These are phyloP conservation scores for Echeveria elegans DNA, from an alignment of 164 flowering plant species.

Conservation along the genomic window DNA sequence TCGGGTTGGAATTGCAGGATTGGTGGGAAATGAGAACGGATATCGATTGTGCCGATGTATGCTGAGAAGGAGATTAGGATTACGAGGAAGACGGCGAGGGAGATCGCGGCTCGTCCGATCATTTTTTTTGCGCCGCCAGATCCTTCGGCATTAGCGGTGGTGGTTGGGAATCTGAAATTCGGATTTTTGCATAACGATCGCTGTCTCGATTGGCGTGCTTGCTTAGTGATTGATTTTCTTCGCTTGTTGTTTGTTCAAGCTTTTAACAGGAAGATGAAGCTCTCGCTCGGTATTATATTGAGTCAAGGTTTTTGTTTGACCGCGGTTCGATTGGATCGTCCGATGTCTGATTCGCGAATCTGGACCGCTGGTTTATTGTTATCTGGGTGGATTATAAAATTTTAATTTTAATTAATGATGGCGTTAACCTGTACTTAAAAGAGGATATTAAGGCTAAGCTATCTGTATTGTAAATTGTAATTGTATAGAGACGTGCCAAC, in stretches of 20 bases:
- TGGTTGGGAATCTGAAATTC: neutral
- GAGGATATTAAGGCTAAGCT: too few relatives aligned
- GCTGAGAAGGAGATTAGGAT: constrained; percentile 26
- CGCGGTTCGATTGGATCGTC: neutral
- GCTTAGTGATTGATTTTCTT: neutral
- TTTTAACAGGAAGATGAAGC: too few relatives aligned
- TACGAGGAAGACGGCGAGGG: constrained; percentile 22
- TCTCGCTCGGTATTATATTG: too few relatives aligned
- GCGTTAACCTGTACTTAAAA: too few relatives aligned
- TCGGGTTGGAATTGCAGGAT: constrained; percentile 13
- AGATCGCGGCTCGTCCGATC: constrained; percentile 1
- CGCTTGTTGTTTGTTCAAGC: neutral
- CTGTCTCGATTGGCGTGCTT: neutral
- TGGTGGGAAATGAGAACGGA: constrained; percentile 41
- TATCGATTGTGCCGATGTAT: constrained; percentile 38
- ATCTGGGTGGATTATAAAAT: too few relatives aligned
- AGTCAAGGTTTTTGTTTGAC: neutral
- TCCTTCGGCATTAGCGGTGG: neutral
- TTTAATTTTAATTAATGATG: too few relatives aligned
- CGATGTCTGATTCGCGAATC: neutral
- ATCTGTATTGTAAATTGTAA: too few relatives aligned
- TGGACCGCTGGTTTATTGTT: too few relatives aligned
- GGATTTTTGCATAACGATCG: too few relatives aligned
- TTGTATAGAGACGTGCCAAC: too few relatives aligned
- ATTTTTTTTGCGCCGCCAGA: neutral